These are phyloP conservation scores for Pyrenochaeta sp. DNA, from an alignment of 2,329 filamentous ascomycete genomes.

Conservation along the genomic window DNA sequence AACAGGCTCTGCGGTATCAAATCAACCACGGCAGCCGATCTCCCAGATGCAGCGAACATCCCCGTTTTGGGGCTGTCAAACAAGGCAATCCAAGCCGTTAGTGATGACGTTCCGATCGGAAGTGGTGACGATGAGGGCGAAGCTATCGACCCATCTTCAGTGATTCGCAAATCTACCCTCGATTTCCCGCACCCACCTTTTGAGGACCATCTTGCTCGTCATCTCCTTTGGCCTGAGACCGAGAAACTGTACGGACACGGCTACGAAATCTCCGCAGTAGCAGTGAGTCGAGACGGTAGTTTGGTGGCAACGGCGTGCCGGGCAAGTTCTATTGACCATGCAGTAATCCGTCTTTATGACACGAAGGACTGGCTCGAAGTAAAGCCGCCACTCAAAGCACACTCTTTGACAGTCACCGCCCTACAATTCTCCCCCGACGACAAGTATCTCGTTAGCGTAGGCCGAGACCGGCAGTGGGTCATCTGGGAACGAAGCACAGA, in stretches of 20 bases:
- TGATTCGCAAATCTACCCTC: conserved; percentile 67
- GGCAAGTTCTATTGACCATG: conserved; percentile 91
- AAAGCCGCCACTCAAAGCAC: conserved; percentile 80
- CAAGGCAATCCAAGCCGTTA: conserved; percentile 75
- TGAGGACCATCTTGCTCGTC: conserved; percentile 86
- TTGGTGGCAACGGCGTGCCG: conserved; percentile 91
- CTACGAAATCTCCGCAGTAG: conserved; percentile 91
- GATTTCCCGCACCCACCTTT: conserved; percentile 77
- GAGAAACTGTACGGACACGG: conserved; percentile 98
- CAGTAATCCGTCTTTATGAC: conserved; percentile 90
- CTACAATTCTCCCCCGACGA: conserved; percentile 82
- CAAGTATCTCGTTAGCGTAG: conserved; percentile 80
- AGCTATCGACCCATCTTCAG: conserved; percentile 62
- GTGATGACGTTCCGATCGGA: conserved; percentile 38
- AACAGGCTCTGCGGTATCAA: conserved; percentile 69
- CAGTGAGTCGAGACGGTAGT: conserved; percentile 74
- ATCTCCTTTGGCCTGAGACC: conserved; percentile 93
- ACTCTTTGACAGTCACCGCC: conserved; percentile 84
- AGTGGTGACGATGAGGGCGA: conserved; percentile 60
- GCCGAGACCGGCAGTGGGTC: conserved; percentile 89
- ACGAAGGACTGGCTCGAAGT: conserved; percentile 88
- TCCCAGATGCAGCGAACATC: conserved; percentile 92
- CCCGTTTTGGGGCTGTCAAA: conserved; percentile 95
- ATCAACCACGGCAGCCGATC: conserved; percentile 21
- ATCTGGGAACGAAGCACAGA: conserved; percentile 69